Percentiles rank a stretch among this genome's conserved stretches.
phyloP scores from a whole-genome alignment of 345 rosid genomes.

The Aquilaria malaccensis region DNA sequence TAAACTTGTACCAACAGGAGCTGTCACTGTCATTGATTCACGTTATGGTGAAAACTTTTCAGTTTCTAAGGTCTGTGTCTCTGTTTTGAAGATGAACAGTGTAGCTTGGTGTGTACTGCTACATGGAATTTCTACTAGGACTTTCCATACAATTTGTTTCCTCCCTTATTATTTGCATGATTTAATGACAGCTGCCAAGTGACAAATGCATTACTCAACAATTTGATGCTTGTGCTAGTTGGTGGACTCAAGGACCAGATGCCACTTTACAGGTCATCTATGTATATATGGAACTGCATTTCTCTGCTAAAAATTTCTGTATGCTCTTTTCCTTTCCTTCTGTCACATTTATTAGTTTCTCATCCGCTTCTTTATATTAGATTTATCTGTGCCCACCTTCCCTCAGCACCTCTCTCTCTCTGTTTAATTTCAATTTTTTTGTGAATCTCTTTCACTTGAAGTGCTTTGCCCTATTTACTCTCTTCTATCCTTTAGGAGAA shows the following conservation, averaged over 20 bases:
- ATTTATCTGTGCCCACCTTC: too few relatives aligned
- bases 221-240: slow-evolving; percentile 99
- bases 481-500: too few relatives aligned
- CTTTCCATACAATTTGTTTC: not conserved
- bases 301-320: not conserved
- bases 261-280: slow-evolving; percentile 76
- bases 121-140: not conserved
- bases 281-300: slow-evolving; percentile 11
- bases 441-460: too few relatives aligned
- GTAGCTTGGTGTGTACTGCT: slow-evolving; percentile 1
- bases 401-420: too few relatives aligned
- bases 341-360: not conserved
- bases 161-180: not conserved
- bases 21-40: slow-evolving; percentile 84
- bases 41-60: slow-evolving; percentile 88
- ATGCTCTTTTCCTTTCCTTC: not conserved
- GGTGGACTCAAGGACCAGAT: slow-evolving; percentile 99
- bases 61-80: slow-evolving; percentile 59
- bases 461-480: too few relatives aligned
- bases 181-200: slow-evolving; percentile 29
- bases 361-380: too few relatives aligned
- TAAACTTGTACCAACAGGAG: slow-evolving; percentile 53
- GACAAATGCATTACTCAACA: slow-evolving; percentile 49
- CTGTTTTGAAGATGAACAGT: not conserved
- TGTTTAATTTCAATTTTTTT: too few relatives aligned